Percentiles rank a stretch among this genome's conserved stretches.
Evolutionary conservation across 495 filamentous ascomycete genomes (phyloP).

Genomic region (Hapsidospora chrysogenum): DNA sequence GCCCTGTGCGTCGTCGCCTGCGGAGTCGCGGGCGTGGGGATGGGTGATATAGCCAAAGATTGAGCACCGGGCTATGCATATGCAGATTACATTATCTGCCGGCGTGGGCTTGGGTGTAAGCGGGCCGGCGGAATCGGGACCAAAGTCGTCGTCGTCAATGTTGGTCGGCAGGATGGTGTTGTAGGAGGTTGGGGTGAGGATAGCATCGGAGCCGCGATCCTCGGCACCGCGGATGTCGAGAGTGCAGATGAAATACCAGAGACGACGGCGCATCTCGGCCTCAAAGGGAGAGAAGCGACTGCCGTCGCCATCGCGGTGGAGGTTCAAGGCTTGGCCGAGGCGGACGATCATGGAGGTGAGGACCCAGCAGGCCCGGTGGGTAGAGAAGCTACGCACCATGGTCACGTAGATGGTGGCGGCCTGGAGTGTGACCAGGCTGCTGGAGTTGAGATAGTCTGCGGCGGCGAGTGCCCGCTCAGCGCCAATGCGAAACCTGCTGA

Average conservation of each 20-base stretch:
- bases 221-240: conserved; percentile 21
- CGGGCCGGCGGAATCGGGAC: conserved; percentile 17
- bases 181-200: conserved; percentile 17
- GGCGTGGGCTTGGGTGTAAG: conserved; percentile 20
- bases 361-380: conserved; percentile 39
- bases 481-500: conserved; percentile 43
- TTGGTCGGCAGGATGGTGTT: conserved; percentile 26
- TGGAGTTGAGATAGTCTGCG: conserved; percentile 50
- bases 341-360: conserved; percentile 33
- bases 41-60: conserved; percentile 20
- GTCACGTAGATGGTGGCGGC: conserved; percentile 46
- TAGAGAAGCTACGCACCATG: conserved; percentile 32
- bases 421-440: conserved; percentile 52
- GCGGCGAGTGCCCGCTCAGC: conserved; percentile 50
- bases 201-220: conserved; percentile 24
- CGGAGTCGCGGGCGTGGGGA: conserved; percentile 10
- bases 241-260: conserved; percentile 28
- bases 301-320: conserved; percentile 29
- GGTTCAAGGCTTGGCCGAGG: conserved; percentile 29
- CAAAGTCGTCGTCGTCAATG: conserved; percentile 28
- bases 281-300: conserved; percentile 28
- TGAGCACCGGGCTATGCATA: conserved; percentile 44
- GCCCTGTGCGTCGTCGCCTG: not conserved
- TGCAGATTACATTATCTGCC: conserved; percentile 48
- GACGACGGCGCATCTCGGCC: conserved; percentile 26